phyloP scores from a whole-genome alignment of 2,329 filamentous ascomycete species.

The Trichophyton rubrum region DNA sequence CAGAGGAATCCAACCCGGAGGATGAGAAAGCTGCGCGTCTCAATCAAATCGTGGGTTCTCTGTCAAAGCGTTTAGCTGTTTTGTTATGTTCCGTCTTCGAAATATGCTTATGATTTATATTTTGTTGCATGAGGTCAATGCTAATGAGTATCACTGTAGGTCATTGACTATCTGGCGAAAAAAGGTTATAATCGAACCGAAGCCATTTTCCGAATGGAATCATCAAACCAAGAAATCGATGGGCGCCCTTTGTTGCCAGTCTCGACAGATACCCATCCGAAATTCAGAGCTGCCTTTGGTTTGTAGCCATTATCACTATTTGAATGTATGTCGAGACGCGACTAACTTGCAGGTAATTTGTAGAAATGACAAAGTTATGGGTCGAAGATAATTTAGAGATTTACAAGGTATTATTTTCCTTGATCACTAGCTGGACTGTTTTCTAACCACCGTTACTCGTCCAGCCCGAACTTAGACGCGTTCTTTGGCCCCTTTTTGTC shows the following conservation, averaged over 20 bases:
- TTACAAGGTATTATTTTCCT: constrained; percentile 57
- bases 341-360: not conserved
- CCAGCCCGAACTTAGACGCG: constrained; percentile 71
- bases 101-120: not conserved
- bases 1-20: not conserved
- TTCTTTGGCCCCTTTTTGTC: constrained; percentile 88
- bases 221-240: constrained; percentile 66
- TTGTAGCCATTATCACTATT: constrained; percentile 11
- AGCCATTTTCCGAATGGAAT: constrained; percentile 82
- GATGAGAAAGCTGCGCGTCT: not conserved
- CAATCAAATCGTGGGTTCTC: not conserved
- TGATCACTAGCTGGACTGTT: not conserved
- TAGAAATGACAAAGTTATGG: constrained; percentile 62
- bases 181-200: constrained; percentile 90
- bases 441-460: constrained; percentile 6
- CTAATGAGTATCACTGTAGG: constrained; percentile 19
- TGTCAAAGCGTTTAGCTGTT: not conserved
- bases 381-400: constrained; percentile 85
- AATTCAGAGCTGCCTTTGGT: constrained; percentile 63
- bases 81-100: not conserved
- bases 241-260: constrained; percentile 57
- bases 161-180: constrained; percentile 91
- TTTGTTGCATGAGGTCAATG: not conserved
- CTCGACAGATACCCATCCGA: constrained; percentile 62
- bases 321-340: not conserved